A percentile compares a stretch with the other conserved stretches of the same genome.
Conservation (phyloP, 345 rosid species). For the Gossypium bickii region DNA sequence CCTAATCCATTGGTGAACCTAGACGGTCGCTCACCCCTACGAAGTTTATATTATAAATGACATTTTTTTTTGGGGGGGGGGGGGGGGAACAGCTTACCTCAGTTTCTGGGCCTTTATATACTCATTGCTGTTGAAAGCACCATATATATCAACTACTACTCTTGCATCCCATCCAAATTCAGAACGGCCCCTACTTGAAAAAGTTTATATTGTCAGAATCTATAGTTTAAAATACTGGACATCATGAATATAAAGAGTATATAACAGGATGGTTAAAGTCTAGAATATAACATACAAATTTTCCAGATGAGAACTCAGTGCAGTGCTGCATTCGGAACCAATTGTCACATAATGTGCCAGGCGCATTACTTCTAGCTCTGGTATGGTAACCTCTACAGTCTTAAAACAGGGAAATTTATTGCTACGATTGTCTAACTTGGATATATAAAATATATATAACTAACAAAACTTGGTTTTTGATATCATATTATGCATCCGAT, state of each 20-base stretch:
- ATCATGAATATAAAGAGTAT: background rate
- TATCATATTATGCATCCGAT: background rate
- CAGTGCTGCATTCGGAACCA: slow-evolving; percentile 52
- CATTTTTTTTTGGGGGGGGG: too few species aligned
- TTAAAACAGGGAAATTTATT: slow-evolving; percentile 1
- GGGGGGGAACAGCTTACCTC: slow-evolving; percentile 30
- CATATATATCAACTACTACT: slow-evolving; percentile 51
- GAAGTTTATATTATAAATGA: too few species aligned
- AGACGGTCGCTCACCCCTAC: too few species aligned
- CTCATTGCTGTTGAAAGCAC: slow-evolving; percentile 53
- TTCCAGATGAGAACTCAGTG: slow-evolving; percentile 44
- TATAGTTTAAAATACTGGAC: background rate
- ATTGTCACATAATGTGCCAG: slow-evolving; percentile 66
- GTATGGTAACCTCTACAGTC: slow-evolving; percentile 64
- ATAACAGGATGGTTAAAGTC: background rate
- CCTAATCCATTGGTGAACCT: too few species aligned
- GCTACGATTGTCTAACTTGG: background rate
- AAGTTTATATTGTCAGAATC: slow-evolving; percentile 14
- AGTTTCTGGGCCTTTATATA: slow-evolving; percentile 59
- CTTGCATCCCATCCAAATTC: slow-evolving; percentile 71
- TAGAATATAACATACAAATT: slow-evolving; percentile 37
- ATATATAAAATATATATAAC: too few species aligned
- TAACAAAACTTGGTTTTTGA: too few species aligned
- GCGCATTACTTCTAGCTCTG: slow-evolving; percentile 67
- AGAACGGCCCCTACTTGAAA: slow-evolving; percentile 33